Evolutionary conservation across 176 grass and related monocot genomes (phyloP).

Genomic region (Juncus inflexus): DNA sequence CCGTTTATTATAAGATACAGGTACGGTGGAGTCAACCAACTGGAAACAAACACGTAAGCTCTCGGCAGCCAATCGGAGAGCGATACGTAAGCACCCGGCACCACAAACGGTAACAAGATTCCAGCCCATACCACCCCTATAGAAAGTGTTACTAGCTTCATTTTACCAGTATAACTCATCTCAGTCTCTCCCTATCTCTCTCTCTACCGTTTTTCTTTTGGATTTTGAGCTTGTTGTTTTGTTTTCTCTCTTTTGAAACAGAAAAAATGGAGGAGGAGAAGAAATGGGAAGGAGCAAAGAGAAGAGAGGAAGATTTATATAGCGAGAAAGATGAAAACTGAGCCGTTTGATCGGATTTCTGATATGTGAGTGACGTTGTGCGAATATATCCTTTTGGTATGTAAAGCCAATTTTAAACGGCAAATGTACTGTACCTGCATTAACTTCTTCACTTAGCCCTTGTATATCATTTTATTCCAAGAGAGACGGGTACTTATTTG

Average conservation of each 20-base stretch:
- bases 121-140: conserved; percentile 39
- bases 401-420: conserved; percentile 11
- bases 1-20: conserved; percentile 89
- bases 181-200: neutral
- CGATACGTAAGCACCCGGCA: conserved; percentile 37
- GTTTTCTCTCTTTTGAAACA: neutral
- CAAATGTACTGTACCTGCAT: neutral
- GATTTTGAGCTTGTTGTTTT: neutral
- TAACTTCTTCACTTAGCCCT: conserved; percentile 3
- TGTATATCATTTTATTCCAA: neutral
- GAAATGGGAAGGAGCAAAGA: neutral
- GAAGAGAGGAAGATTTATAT: conserved; percentile 8
- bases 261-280: neutral
- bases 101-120: conserved; percentile 32
- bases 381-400: conserved; percentile 14
- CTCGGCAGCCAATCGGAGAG: conserved; percentile 52
- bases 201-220: neutral
- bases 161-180: conserved; percentile 47
- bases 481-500: neutral
- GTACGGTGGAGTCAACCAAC: conserved; percentile 85
- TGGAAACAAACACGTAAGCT: conserved; percentile 28
- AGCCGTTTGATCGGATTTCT: neutral
- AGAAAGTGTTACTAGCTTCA: conserved; percentile 29
- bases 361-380: conserved; percentile 12
- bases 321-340: conserved; percentile 8